These are phyloP conservation scores for Leccinum subspadiceum DNA, from an alignment of 1,284 basidiomycete species.

Conservation along the genomic window DNA sequence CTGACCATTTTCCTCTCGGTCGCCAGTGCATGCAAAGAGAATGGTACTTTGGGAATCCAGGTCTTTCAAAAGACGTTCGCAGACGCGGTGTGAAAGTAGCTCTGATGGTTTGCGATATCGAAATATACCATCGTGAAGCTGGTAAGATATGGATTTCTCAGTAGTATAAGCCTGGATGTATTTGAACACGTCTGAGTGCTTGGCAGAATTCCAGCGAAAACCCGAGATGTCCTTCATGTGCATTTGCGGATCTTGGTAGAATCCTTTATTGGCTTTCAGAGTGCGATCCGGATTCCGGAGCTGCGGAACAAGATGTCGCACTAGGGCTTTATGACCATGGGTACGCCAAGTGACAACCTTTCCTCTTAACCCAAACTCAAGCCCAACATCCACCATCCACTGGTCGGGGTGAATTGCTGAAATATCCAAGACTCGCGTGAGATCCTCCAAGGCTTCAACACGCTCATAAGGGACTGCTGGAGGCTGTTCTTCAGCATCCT, in stretches of 20 bases:
- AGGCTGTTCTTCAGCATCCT: neutral
- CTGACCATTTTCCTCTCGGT: neutral
- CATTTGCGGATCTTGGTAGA: slow-evolving; percentile 3
- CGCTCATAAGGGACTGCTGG: neutral
- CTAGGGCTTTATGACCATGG: neutral
- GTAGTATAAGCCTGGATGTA: slow-evolving; percentile 20
- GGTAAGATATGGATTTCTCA: slow-evolving; percentile 14
- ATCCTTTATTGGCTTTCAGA: neutral
- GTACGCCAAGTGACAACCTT: neutral
- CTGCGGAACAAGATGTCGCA: neutral
- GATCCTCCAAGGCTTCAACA: neutral
- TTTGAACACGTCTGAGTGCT: neutral
- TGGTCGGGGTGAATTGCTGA: neutral
- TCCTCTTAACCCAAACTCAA: neutral
- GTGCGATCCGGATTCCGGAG: neutral
- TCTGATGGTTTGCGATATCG: neutral
- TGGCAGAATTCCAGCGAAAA: neutral
- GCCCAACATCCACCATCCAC: neutral
- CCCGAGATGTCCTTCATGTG: slow-evolving; percentile 9
- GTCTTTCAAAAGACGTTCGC: neutral
- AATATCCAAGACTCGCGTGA: neutral
- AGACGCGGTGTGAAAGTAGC: neutral
- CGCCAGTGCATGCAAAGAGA: neutral
- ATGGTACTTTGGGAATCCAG: slow-evolving; percentile 2
- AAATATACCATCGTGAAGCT: slow-evolving; percentile 11